A percentile compares a stretch with the other conserved stretches of the same genome.
These are phyloP conservation scores for Thymus mandschuricus DNA, from an alignment of 257 asterid genomes.

Conservation along the genomic window DNA sequence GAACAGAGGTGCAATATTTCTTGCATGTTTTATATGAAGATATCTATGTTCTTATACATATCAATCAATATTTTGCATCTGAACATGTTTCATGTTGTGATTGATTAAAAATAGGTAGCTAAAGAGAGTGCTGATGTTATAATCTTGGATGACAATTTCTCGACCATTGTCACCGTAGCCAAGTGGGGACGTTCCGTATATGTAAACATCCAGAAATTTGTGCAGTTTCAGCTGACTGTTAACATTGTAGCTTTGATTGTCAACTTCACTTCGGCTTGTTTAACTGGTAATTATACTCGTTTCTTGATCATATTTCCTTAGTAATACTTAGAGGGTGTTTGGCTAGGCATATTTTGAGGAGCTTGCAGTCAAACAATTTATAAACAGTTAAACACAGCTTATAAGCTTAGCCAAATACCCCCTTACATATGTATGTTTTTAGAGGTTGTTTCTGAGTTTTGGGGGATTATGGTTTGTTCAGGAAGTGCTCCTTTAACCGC, in stretches of 20 bases:
- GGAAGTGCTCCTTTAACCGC: constrained; percentile 98
- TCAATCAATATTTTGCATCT: no score
- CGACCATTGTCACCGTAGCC: constrained; percentile 87
- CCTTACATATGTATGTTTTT: no score
- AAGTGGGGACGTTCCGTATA: constrained; percentile 95
- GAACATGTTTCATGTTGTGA: constrained; percentile 16
- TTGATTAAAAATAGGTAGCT: constrained; percentile 60
- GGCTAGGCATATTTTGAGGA: no score
- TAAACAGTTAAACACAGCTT: no score
- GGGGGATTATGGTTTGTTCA: constrained; percentile 37
- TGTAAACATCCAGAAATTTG: constrained; percentile 85
- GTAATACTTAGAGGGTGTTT: no score
- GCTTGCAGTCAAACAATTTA: no score
- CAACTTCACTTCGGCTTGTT: constrained; percentile 84
- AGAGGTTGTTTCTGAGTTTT: no score
- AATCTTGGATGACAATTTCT: constrained; percentile 89
- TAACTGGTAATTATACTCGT: constrained; percentile 69
- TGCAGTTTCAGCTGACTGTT: constrained; percentile 88
- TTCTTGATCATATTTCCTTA: background rate
- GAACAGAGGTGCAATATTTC: constrained; percentile 84
- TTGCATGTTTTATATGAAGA: background rate
- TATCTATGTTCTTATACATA: no score
- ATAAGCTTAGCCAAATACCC: no score
- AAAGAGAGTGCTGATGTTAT: constrained; percentile 97
- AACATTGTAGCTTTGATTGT: constrained; percentile 83